Evolutionary conservation across 129 eudicot species (phyloP), one percentile per base, ranked within the genome.

Genomic region (Oenanthe sinensis): DNA sequence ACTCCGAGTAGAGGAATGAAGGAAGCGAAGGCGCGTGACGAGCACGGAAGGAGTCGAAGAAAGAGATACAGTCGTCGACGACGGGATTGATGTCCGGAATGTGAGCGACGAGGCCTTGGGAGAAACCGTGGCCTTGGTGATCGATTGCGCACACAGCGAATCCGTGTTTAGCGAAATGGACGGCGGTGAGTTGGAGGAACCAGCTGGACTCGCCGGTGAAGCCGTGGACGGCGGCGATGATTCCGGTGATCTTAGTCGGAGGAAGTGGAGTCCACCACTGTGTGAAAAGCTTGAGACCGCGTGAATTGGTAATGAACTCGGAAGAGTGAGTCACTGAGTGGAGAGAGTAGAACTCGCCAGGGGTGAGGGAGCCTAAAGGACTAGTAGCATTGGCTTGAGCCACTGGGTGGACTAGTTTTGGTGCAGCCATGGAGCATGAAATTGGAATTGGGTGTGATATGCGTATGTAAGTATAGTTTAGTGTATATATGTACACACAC

Each of bases 131-230:
- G 45, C 99, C 99, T 84, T 92, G 97, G 73, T 96, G 99, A 69
- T 96, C 97, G 60, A 96, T 96, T 7, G 99, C 99, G 78, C 95
- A 88, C 78, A 92, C 97, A 26, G 88, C 89, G 88, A 92, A 96
- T 0, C 99, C 97, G 78, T 91, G 79, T 49, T 89, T 90, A 33
- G 99, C 96, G 58, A 96, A 58, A 78, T 85, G 90, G 0, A 96
- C 97, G 79, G 97, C 77, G 80, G 97, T 96, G 58, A 96, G 88
- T 67, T 88, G 95, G 4, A 96, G 82, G 82, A 88, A 78, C 99
- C 97, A 96, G 88, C 95, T 90, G 24, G 97, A 88, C 86, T 96
- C 99, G 77, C 97, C 97, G 85, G 97, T 85, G 90, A 70, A 96
- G 40, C 97, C 97, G 82, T 96, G 99, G 58, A 90, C 88, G 76